These are phyloP conservation scores for Madurella mycetomatis DNA, from an alignment of 2,329 filamentous ascomycete species.

Conservation along the genomic window DNA sequence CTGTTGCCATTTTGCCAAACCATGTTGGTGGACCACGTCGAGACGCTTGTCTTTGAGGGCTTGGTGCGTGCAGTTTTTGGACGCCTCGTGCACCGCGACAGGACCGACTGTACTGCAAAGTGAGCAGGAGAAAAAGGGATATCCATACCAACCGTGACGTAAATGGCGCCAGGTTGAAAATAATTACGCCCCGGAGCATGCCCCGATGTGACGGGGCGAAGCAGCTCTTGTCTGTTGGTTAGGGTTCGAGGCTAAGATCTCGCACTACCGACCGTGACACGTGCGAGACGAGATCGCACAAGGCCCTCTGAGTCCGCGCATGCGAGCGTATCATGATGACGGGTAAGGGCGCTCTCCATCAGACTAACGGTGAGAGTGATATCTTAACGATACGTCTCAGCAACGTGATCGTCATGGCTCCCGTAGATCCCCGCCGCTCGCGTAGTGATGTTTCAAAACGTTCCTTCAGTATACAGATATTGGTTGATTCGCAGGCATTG, in stretches of 20 bases:
- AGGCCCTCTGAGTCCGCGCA: too few relatives aligned
- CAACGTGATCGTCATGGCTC: background rate
- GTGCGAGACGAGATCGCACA: slow-evolving; percentile 9
- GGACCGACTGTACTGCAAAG: background rate
- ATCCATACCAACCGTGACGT: background rate
- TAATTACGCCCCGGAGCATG: too few relatives aligned
- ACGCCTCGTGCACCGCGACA: background rate
- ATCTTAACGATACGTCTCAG: background rate
- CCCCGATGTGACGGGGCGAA: too few relatives aligned
- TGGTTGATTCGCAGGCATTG: too few relatives aligned
- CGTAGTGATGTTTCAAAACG: background rate
- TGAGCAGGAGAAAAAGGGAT: background rate
- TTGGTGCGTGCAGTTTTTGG: background rate
- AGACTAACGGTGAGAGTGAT: background rate
- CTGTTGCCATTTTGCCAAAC: background rate
- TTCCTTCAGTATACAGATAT: too few relatives aligned
- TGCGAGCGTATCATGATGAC: too few relatives aligned
- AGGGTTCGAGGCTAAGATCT: slow-evolving; percentile 13
- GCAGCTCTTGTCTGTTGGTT: background rate
- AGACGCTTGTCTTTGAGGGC: background rate
- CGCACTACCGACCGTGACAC: slow-evolving; percentile 12
- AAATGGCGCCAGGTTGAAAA: background rate
- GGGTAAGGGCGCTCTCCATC: too few relatives aligned
- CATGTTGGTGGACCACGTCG: background rate
- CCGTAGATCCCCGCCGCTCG: background rate